Base-by-base conservation (phyloP, 768 basidiomycete species). In the Chalciporus pseudorubinellus region DNA sequence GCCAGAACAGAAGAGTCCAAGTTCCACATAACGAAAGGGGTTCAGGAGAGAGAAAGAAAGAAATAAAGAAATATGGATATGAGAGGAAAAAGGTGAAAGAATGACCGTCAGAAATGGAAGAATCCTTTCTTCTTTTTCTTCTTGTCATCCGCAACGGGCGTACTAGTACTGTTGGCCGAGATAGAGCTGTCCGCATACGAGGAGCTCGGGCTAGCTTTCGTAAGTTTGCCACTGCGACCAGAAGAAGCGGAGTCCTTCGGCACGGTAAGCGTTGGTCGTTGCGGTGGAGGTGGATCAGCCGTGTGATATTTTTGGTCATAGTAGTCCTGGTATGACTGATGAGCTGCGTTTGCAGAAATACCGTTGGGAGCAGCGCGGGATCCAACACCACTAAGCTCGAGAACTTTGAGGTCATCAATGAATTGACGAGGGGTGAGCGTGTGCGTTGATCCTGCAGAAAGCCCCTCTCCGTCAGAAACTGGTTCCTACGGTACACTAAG, bases 351-450 rank as follows among this genome's bases (percentile, higher is more conserved):
- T 42, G 82, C 80, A 24, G 75, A 71, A 9, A 89, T 66, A 10
- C 89, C 89, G 56, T 89, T 90, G 5, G 88, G 87, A 26, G 82
- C 55, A 14, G 82, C 77, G 48, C 75, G 76, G 6, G 89, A 92
- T 18, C 93, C 94, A 19, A 89, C 81, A 7, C 95, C 94, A n/a
- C 85, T 84, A 26, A 92, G 74, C 39, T 93, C 93, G 14, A 99
- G 76, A 18, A 87, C 84, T 67, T 89, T 89, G 51, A 98, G 77
- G 65, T 98, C 93, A 52, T 88, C 86, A 43, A 95, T 72, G 65
- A 97, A 95, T 22, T 82, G 74, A 31, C 85, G 83, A 2, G 97
- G 95, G 1, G 91, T 93, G 48, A 85, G 60, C 9, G 84, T 74
- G 66, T 98, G 93, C 6, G 93, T 95, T 4, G 97, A 95, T 22